Percentiles rank a stretch among this genome's conserved stretches.
Conservation (phyloP, 2,329 filamentous ascomycete genomes). For the Helotiales sp. region DNA sequence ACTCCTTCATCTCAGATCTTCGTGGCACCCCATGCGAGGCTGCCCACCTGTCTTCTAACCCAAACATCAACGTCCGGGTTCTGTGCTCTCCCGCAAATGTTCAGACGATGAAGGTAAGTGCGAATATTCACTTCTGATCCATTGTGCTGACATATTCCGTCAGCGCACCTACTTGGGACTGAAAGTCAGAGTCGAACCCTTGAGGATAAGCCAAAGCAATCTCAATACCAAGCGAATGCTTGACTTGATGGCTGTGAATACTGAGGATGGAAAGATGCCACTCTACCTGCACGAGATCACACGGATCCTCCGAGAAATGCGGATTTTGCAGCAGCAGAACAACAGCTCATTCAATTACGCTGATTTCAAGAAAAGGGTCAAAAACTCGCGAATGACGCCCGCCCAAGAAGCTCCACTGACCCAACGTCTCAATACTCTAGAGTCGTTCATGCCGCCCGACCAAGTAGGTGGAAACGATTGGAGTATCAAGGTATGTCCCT, state of each 20-base stretch:
- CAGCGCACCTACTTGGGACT: slow-evolving; percentile 47
- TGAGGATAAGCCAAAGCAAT: slow-evolving; percentile 53
- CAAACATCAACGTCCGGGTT: slow-evolving; percentile 53
- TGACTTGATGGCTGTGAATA: slow-evolving; percentile 57
- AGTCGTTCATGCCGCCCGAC: slow-evolving; percentile 62
- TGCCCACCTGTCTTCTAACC: slow-evolving; percentile 55
- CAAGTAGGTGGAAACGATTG: slow-evolving; percentile 32
- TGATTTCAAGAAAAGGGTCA: slow-evolving; percentile 46
- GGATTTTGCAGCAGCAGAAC: slow-evolving; percentile 44
- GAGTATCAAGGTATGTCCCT: slow-evolving; percentile 28
- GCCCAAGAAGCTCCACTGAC: slow-evolving; percentile 60
- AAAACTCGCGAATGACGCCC: slow-evolving; percentile 49
- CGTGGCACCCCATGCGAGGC: slow-evolving; percentile 54
- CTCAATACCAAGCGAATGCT: slow-evolving; percentile 59
- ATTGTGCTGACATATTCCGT: not conserved
- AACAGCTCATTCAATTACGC: slow-evolving; percentile 50
- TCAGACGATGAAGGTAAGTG: slow-evolving; percentile 44
- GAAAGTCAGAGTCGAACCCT: slow-evolving; percentile 50
- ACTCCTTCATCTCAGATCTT: slow-evolving; percentile 49
- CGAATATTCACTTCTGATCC: too few species aligned
- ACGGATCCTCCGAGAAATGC: slow-evolving; percentile 57
- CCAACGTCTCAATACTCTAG: slow-evolving; percentile 64
- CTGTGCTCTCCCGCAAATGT: slow-evolving; percentile 57
- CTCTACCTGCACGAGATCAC: slow-evolving; percentile 57
- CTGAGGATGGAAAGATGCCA: slow-evolving; percentile 47